These are phyloP conservation scores for Balamuthia mandrillaris DNA, from an alignment of 208 protist species.

Conservation along the genomic window DNA sequence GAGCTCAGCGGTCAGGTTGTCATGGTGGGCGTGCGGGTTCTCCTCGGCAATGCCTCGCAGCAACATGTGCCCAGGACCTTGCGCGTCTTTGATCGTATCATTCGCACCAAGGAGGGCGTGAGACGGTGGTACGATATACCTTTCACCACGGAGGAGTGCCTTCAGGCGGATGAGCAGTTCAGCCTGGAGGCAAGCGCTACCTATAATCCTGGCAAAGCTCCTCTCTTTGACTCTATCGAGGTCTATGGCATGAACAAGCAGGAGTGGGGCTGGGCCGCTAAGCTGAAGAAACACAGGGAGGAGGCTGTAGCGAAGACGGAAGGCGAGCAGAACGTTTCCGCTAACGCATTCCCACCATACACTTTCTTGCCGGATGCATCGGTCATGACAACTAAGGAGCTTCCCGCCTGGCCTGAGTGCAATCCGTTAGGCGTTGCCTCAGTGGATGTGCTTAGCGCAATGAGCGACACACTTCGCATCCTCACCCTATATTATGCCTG, in stretches of 20 bases:
- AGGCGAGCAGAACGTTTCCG: too few species aligned
- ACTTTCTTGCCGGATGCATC: too few species aligned
- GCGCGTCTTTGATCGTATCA: constrained; percentile 19
- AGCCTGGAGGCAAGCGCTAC: not conserved
- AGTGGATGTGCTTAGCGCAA: too few species aligned
- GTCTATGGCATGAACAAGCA: constrained; percentile 35
- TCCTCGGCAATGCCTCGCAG: constrained; percentile 46
- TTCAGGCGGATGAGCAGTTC: constrained; percentile 40
- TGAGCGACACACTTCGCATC: too few species aligned
- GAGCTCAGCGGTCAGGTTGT: constrained; percentile 21
- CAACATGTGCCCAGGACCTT: constrained; percentile 48
- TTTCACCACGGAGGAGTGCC: constrained; percentile 51
- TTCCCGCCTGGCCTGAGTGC: too few species aligned
- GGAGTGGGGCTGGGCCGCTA: constrained; percentile 16
- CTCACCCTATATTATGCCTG: too few species aligned
- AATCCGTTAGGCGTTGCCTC: too few species aligned
- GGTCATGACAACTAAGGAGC: too few species aligned
- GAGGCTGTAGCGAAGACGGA: too few species aligned
- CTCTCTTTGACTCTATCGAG: constrained; percentile 57
- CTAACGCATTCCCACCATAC: too few species aligned
- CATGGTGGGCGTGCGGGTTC: constrained; percentile 58
- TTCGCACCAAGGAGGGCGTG: constrained; percentile 7
- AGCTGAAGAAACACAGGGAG: too few species aligned
- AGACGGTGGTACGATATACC: constrained; percentile 62
- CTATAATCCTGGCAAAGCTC: not conserved